Conservation (phyloP, 305 asterid genomes). For the Nicotiana rustica region DNA sequence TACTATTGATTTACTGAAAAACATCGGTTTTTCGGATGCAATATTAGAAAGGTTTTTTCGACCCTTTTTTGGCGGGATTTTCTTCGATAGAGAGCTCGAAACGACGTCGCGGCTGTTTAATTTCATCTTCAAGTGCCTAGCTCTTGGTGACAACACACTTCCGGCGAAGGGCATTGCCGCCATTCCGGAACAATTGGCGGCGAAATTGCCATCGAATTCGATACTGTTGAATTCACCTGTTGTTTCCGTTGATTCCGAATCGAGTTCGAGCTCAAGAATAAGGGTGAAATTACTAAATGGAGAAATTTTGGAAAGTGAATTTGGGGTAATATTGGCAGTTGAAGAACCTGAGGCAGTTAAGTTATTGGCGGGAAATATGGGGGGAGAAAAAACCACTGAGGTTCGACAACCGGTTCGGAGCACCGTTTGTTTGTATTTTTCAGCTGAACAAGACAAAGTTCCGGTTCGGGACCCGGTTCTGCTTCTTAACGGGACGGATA, state of each 20-base stretch:
- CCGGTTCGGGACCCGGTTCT: conserved; percentile 81
- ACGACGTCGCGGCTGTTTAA: conserved; percentile 88
- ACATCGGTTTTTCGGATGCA: conserved; percentile 74
- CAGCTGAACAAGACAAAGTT: conserved; percentile 55
- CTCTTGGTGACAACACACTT: conserved; percentile 85
- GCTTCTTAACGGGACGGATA: conserved; percentile 76
- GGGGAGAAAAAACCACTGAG: conserved; percentile 32
- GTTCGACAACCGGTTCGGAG: conserved; percentile 69
- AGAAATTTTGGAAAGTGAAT: conserved; percentile 58
- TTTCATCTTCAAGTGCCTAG: conserved; percentile 86
- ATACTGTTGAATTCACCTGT: conserved; percentile 64
- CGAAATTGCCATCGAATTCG: conserved; percentile 57
- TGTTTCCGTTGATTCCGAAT: conserved; percentile 49
- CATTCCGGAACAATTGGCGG: conserved; percentile 82
- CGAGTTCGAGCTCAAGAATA: conserved; percentile 36
- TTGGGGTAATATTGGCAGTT: conserved; percentile 82
- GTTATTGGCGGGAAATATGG: conserved; percentile 55
- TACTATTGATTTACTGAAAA: conserved; percentile 62
- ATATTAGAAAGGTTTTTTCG: conserved; percentile 81
- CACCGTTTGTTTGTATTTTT: conserved; percentile 82
- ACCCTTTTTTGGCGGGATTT: conserved; percentile 89
- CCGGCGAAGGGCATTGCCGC: conserved; percentile 87
- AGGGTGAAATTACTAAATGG: conserved; percentile 61
- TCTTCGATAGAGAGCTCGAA: conserved; percentile 81
- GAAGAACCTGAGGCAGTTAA: conserved; percentile 78